phyloP scores from a whole-genome alignment of 345 rosid species.

The Aquilaria yunnanensis region DNA sequence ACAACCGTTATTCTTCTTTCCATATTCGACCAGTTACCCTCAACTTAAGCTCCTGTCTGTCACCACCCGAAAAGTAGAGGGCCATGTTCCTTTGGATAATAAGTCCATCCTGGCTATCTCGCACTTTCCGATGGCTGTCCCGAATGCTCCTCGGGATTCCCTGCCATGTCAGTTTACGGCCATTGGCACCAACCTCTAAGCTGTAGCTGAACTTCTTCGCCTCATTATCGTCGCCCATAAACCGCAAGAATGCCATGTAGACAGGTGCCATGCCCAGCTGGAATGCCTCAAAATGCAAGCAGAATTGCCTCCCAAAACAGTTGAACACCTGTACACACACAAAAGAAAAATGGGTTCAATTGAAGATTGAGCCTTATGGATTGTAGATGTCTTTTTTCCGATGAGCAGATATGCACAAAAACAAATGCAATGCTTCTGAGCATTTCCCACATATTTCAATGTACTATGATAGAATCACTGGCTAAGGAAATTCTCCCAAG shows the following conservation, averaged over 20 bases:
- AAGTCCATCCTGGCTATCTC: constrained; percentile 84
- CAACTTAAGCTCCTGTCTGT: constrained; percentile 77
- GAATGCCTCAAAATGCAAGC: constrained; percentile 93
- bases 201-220: constrained; percentile 80
- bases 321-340: constrained; percentile 55
- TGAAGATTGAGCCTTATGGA: no score
- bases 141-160: constrained; percentile 87
- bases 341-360: neutral
- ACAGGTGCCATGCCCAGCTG: constrained; percentile 79
- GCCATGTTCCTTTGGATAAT: constrained; percentile 78
- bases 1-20: constrained; percentile 58
- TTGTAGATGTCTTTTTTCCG: no score
- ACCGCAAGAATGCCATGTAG: constrained; percentile 84
- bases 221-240: constrained; percentile 91
- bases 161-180: constrained; percentile 75
- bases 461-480: no score
- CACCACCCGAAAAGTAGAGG: constrained; percentile 78
- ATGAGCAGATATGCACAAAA: no score
- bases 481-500: no score
- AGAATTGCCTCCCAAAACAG: constrained; percentile 89
- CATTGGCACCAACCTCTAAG: constrained; percentile 74
- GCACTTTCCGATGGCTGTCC: constrained; percentile 81
- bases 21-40: constrained; percentile 81
- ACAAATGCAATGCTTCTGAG: no score
- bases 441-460: no score